Evolutionary conservation across 2,329 filamentous ascomycete species (phyloP).

Genomic region (Trichoderma sp.): DNA sequence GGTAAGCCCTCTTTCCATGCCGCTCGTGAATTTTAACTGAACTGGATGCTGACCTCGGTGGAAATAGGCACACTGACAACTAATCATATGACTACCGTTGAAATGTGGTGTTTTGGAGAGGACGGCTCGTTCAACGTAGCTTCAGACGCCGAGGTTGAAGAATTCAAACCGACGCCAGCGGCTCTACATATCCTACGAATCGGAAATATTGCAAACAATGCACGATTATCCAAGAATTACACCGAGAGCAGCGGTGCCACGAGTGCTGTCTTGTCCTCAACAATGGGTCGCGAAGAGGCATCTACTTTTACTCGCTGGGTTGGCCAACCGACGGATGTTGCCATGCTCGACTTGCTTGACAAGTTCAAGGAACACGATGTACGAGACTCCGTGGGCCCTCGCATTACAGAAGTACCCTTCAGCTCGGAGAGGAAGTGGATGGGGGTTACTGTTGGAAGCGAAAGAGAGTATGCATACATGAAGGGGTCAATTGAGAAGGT

Average conservation of each 20-base stretch:
- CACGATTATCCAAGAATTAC: constrained; percentile 69
- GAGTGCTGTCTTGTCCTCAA: constrained; percentile 77
- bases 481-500: constrained; percentile 92
- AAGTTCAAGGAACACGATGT: constrained; percentile 88
- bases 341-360: constrained; percentile 91
- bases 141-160: constrained; percentile 52
- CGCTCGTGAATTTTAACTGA: not conserved
- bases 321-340: constrained; percentile 94
- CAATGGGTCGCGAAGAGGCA: constrained; percentile 59
- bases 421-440: constrained; percentile 99
- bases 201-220: constrained; percentile 96
- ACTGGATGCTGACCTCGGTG: not conserved
- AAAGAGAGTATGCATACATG: constrained; percentile 84
- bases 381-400: constrained; percentile 77
- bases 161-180: constrained; percentile 65
- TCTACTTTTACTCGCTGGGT: constrained; percentile 82
- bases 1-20: constrained; percentile 43
- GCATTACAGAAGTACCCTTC: constrained; percentile 85
- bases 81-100: constrained; percentile 97
- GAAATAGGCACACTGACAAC: constrained; percentile 77
- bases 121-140: constrained; percentile 51
- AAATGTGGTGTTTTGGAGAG: constrained; percentile 90
- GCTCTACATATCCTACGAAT: constrained; percentile 81
- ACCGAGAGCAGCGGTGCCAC: constrained; percentile 69
- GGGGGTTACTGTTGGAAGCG: constrained; percentile 80